Evolutionary conservation across 352 stramenopile species (phyloP).

Genomic region (Pythium oligandrum): DNA sequence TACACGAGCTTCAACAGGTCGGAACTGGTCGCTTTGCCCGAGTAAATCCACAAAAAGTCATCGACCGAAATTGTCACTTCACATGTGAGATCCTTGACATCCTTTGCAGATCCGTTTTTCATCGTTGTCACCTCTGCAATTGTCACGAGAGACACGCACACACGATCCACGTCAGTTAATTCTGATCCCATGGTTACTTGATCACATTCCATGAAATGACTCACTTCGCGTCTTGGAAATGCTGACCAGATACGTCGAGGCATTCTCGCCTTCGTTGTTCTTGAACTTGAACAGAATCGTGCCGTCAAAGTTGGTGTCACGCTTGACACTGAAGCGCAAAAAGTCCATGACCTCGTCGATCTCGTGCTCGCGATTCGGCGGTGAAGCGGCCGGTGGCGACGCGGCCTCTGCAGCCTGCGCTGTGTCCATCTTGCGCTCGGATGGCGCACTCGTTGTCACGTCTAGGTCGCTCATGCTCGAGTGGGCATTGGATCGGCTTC

Average conservation of each 20-base stretch:
- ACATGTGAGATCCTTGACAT: conserved; percentile 45
- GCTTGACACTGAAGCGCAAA: conserved; percentile 79
- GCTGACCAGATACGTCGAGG: conserved; percentile 66
- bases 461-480: too few species aligned
- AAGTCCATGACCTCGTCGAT: conserved; percentile 89
- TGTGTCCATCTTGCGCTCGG: too few species aligned
- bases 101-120: conserved; percentile 43
- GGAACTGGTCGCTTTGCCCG: conserved; percentile 70
- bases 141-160: conserved; percentile 3
- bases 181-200: background rate
- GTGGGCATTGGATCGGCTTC: conserved; percentile 9
- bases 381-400: background rate
- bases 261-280: conserved; percentile 28
- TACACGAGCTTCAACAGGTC: conserved; percentile 83
- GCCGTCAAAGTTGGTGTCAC: conserved; percentile 56
- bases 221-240: conserved; percentile 38
- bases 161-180: background rate
- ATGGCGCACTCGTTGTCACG: too few species aligned
- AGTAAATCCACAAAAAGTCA: conserved; percentile 86
- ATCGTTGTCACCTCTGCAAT: conserved; percentile 39
- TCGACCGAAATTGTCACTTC: conserved; percentile 84
- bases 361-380: conserved; percentile 43
- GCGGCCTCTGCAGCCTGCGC: too few species aligned
- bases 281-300: conserved; percentile 87
- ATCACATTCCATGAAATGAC: background rate